Evolutionary conservation across 148 eudicot genomes (phyloP).

Genomic region (Vaccinium myrtillus): DNA sequence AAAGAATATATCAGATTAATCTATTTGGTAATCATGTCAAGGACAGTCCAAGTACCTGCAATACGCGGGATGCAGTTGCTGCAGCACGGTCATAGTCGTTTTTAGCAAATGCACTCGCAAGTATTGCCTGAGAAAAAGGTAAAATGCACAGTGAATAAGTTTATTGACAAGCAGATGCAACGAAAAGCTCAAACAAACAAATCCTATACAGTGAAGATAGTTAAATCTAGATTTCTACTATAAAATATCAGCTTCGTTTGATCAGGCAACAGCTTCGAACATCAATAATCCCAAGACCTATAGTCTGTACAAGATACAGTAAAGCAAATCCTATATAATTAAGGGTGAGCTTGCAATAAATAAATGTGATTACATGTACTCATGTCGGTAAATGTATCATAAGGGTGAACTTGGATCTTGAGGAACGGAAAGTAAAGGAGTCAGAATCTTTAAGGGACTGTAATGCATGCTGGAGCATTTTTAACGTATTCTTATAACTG

Average conservation of each 20-base stretch:
- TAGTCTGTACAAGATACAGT: not conserved
- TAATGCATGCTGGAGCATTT: not conserved
- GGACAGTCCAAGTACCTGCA: constrained; percentile 40
- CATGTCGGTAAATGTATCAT: not conserved
- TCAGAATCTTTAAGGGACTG: not conserved
- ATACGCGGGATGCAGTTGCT: constrained; percentile 50
- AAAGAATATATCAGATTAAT: not conserved
- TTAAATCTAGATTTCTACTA: not conserved
- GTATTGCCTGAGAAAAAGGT: constrained; percentile 41
- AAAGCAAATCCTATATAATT: not conserved
- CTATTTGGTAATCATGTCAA: not conserved
- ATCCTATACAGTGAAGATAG: not conserved
- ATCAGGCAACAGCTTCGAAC: not conserved
- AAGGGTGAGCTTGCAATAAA: not conserved
- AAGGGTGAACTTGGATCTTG: not conserved
- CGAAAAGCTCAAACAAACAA: not conserved
- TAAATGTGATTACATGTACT: not conserved
- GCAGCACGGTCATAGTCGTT: constrained; percentile 48
- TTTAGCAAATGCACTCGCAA: constrained; percentile 66
- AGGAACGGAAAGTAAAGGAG: not conserved
- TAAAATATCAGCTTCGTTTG: not conserved
- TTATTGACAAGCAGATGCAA: not conserved
- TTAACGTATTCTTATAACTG: not conserved
- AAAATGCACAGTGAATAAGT: not conserved
- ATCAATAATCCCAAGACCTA: not conserved